Conservation (phyloP, 768 basidiomycete genomes). For the Collybia mongolica region DNA sequence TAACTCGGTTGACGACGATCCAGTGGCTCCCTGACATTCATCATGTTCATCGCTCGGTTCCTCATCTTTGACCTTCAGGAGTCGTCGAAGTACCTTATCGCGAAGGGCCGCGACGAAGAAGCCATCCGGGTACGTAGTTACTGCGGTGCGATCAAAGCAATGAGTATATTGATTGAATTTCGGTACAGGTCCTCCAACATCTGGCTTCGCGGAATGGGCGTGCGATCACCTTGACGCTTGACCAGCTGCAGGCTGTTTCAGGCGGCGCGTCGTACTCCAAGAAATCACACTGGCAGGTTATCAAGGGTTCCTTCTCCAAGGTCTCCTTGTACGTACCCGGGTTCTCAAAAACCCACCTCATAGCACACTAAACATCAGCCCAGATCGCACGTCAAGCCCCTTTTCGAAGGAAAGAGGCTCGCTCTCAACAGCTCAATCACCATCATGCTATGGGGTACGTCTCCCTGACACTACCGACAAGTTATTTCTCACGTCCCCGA, state of each 20-base stretch:
- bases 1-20: not conserved
- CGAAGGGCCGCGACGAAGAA: slow-evolving; percentile 54
- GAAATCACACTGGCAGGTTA: slow-evolving; percentile 24
- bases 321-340: slow-evolving; percentile 35
- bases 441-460: slow-evolving; percentile 51
- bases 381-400: slow-evolving; percentile 47
- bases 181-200: slow-evolving; percentile 40
- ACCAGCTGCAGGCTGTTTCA: slow-evolving; percentile 35
- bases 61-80: slow-evolving; percentile 59
- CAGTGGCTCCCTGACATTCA: slow-evolving; percentile 47
- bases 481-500: not conserved
- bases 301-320: slow-evolving; percentile 32
- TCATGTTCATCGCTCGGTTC: slow-evolving; percentile 55
- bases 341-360: not conserved
- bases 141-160: not conserved
- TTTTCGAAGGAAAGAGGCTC: slow-evolving; percentile 44
- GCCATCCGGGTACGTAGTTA: slow-evolving; percentile 41
- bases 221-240: slow-evolving; percentile 42
- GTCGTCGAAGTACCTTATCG: slow-evolving; percentile 60
- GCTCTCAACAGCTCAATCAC: slow-evolving; percentile 45
- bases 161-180: no score
- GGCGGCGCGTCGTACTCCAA: slow-evolving; percentile 11
- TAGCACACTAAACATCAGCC: no score
- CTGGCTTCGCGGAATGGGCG: slow-evolving; percentile 48
- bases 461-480: no score